Evolutionary conservation across 805 yeast species (phyloP).

Genomic region (Monosporozyma unispora): DNA sequence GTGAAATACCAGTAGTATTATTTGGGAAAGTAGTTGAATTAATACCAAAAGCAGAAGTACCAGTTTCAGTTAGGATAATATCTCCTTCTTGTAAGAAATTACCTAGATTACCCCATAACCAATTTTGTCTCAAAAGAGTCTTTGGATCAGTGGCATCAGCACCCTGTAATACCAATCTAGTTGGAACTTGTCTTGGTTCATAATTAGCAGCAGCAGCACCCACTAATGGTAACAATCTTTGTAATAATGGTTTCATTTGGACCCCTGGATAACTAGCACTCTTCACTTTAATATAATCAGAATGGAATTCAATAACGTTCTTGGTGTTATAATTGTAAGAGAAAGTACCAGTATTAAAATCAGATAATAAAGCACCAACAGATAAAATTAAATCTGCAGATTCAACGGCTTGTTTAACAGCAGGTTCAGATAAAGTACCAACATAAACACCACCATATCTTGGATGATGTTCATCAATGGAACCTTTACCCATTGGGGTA

Average conservation of each 20-base stretch:
- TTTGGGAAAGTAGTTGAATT: constrained; percentile 2
- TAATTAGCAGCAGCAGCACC: no score
- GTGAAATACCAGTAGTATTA: constrained; percentile 3
- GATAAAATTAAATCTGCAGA: constrained; percentile 4
- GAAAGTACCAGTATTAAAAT: constrained; percentile 5
- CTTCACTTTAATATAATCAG: constrained; percentile 2
- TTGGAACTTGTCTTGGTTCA: no score
- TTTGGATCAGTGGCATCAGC: no score
- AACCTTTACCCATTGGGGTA: constrained; percentile 6
- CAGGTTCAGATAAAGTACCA: constrained; percentile 5
- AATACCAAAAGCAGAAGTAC: constrained; percentile 5
- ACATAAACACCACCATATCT: constrained; percentile 6
- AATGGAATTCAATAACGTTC: constrained; percentile 4
- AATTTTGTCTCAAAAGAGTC: no score
- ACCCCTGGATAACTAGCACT: constrained; percentile 1
- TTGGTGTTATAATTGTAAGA: constrained; percentile 1
- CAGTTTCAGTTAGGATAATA: constrained; percentile 4
- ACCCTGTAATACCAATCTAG: no score
- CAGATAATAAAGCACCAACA: constrained; percentile 5
- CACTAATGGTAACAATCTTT: no score
- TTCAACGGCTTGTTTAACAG: constrained; percentile 2
- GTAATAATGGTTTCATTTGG: constrained; percentile 4
- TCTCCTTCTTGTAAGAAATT: constrained; percentile 6
- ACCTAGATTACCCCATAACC: no score
- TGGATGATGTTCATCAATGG: constrained; percentile 3